phyloP scores from a whole-genome alignment of 441 rosid genomes.

The Eruca vesicaria region DNA sequence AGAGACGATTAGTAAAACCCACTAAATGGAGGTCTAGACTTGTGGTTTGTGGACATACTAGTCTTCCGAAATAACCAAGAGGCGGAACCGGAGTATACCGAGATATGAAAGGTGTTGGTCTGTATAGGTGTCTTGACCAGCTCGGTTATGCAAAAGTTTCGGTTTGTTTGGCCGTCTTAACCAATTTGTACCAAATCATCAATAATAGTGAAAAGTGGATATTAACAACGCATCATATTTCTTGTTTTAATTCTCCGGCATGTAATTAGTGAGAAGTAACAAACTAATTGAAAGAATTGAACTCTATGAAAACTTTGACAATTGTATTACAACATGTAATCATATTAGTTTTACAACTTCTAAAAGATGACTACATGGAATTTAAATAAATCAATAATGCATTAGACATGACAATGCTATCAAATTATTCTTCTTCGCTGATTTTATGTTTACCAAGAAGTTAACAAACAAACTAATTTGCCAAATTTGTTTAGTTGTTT shows the following conservation, averaged over 20 bases:
- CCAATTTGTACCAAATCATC: conserved; percentile 29
- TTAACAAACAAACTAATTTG: conserved; percentile 14
- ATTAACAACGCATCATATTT: neutral
- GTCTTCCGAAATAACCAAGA: conserved; percentile 11
- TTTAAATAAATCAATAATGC: neutral
- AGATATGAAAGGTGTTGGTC: conserved; percentile 16
- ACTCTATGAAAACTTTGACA: neutral
- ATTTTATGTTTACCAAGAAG: conserved; percentile 7
- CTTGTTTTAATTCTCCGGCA: neutral
- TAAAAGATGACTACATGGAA: neutral
- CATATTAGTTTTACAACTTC: neutral
- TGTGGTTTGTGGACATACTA: conserved; percentile 19
- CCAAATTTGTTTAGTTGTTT: conserved; percentile 5
- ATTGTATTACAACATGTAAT: neutral
- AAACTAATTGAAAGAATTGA: neutral
- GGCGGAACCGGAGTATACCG: conserved; percentile 16
- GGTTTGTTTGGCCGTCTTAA: conserved; percentile 20
- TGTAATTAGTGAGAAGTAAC: neutral
- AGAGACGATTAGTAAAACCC: conserved; percentile 14
- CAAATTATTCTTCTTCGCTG: neutral
- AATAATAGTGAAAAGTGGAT: neutral
- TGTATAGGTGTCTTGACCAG: conserved; percentile 34
- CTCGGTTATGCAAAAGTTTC: conserved; percentile 21
- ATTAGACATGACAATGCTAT: neutral
- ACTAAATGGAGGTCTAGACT: neutral